phyloP scores from a whole-genome alignment of 2,329 filamentous ascomycete genomes.

The Truncatella angustata region DNA sequence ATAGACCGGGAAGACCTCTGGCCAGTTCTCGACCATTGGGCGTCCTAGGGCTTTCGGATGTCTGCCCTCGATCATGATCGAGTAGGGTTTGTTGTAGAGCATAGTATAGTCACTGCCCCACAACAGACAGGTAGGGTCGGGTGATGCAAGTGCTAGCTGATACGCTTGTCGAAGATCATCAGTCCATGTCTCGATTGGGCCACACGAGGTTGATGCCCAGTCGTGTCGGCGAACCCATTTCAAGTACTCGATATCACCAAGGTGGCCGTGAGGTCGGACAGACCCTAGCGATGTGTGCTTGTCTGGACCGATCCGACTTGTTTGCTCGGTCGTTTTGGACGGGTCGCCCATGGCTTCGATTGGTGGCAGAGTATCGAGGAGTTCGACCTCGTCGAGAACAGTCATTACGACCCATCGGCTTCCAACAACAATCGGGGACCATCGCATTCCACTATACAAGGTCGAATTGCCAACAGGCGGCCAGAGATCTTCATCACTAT shows the following conservation, averaged over 20 bases:
- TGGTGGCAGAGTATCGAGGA: background rate
- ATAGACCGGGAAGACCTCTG: conserved; percentile 72
- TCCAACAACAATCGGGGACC: background rate
- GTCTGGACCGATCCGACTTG: background rate
- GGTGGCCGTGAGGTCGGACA: background rate
- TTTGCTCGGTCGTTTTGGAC: background rate
- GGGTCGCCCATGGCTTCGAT: background rate
- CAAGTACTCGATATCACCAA: background rate
- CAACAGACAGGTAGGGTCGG: conserved; percentile 74
- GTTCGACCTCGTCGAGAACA: background rate
- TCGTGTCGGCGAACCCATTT: conserved; percentile 35
- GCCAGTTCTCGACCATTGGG: conserved; percentile 66
- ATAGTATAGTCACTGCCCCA: conserved; percentile 72
- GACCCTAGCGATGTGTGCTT: background rate
- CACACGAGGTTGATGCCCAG: conserved; percentile 71
- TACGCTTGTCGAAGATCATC: conserved; percentile 73
- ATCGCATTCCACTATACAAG: background rate
- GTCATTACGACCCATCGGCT: background rate
- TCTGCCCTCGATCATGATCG: conserved; percentile 70
- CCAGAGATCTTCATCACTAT: background rate
- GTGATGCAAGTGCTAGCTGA: conserved; percentile 77
- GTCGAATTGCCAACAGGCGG: background rate
- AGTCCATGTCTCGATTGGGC: conserved; percentile 73
- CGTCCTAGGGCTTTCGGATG: conserved; percentile 75
- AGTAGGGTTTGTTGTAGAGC: conserved; percentile 72